Conservation (phyloP, 768 basidiomycete genomes). For the Leucocoprinus birnbaumii region DNA sequence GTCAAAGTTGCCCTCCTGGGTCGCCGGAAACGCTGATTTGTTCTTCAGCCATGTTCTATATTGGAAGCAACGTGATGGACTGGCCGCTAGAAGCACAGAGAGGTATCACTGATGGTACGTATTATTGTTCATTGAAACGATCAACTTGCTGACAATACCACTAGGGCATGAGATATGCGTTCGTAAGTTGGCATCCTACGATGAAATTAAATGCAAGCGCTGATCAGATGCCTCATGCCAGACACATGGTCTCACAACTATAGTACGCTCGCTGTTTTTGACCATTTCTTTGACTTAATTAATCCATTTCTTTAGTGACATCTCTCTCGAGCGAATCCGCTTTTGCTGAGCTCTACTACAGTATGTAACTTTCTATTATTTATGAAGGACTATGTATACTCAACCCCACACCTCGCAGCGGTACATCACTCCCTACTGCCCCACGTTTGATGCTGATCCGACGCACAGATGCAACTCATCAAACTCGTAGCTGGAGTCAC, state of each 20-base stretch:
- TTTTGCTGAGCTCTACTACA: conserved; percentile 80
- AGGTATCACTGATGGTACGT: conserved; percentile 45
- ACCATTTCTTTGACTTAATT: background rate
- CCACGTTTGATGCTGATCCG: background rate
- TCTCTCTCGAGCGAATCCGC: conserved; percentile 58
- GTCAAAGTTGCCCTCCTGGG: conserved; percentile 13
- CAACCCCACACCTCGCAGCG: background rate
- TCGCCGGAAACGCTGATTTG: background rate
- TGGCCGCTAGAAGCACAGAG: conserved; percentile 58
- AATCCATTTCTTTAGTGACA: conserved; percentile 40
- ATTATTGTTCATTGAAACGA: background rate
- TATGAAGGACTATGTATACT: background rate
- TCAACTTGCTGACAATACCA: background rate
- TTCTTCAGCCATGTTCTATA: conserved; percentile 53
- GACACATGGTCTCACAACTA: conserved; percentile 57
- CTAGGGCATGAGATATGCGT: conserved; percentile 57
- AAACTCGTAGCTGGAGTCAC: conserved; percentile 55
- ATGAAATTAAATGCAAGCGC: conserved; percentile 4
- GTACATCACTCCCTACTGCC: background rate
- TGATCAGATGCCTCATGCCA: conserved; percentile 12
- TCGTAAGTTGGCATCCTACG: conserved; percentile 38
- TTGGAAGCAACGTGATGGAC: conserved; percentile 55
- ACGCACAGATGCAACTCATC: conserved; percentile 44
- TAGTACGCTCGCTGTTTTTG: conserved; percentile 31
- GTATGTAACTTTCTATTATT: conserved; percentile 28